phyloP scores from a whole-genome alignment of 2,329 filamentous ascomycete species.

The Huntiella savannae region DNA sequence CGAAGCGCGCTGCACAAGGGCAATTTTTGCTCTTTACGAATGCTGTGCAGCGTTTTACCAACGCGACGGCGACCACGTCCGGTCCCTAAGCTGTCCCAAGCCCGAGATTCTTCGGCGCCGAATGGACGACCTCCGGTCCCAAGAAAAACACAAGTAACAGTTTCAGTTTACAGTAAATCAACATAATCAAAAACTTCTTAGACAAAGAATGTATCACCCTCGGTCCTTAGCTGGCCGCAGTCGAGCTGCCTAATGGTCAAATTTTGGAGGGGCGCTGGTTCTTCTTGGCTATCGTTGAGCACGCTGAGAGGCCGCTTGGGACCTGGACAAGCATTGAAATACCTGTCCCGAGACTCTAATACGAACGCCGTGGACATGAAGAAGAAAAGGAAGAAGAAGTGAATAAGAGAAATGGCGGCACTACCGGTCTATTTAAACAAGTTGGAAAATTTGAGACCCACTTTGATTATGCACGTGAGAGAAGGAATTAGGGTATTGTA shows the following conservation, averaged over 20 bases:
- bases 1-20: constrained; percentile 59
- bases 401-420: constrained; percentile 6
- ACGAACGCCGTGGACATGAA: constrained; percentile 72
- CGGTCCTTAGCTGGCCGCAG: constrained; percentile 21
- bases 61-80: constrained; percentile 55
- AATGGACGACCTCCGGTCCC: constrained; percentile 2
- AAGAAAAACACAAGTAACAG: background rate
- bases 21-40: constrained; percentile 75
- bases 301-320: constrained; percentile 66
- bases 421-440: constrained; percentile 5
- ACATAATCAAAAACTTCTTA: background rate
- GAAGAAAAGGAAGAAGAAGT: constrained; percentile 30
- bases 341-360: constrained; percentile 99
- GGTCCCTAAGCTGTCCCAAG: constrained; percentile 70
- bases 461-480: too few relatives aligned
- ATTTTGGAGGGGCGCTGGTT: constrained; percentile 48
- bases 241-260: constrained; percentile 32
- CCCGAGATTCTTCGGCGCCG: constrained; percentile 46
- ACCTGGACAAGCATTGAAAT: constrained; percentile 84
- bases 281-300: constrained; percentile 96
- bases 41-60: constrained; percentile 85
- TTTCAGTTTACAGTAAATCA: background rate
- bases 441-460: too few relatives aligned
- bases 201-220: constrained; percentile 11
- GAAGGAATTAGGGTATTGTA: too few relatives aligned